phyloP scores from a whole-genome alignment of 352 stramenopile genomes.

The Globisporangium cylindrosporum region DNA sequence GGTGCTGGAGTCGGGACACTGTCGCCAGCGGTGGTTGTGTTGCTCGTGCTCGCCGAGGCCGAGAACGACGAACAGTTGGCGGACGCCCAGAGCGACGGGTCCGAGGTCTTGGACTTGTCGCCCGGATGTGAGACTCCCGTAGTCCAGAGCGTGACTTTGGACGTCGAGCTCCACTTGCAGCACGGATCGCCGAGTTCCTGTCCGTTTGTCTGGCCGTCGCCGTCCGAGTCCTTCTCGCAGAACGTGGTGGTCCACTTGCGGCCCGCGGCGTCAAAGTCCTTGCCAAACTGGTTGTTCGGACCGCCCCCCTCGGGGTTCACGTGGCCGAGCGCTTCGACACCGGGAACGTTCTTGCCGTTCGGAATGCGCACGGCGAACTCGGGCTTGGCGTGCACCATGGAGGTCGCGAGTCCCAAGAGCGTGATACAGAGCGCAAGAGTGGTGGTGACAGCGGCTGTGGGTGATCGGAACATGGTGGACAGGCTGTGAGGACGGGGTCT shows the following conservation, averaged over 20 bases:
- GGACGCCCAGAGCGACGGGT: slow-evolving; percentile 24
- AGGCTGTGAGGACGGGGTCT: too few species aligned
- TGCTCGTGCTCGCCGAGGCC: background rate
- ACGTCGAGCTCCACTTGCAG: slow-evolving; percentile 26
- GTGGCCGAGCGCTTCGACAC: slow-evolving; percentile 33
- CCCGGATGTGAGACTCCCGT: slow-evolving; percentile 29
- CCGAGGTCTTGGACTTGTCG: slow-evolving; percentile 20
- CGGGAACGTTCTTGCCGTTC: slow-evolving; percentile 37
- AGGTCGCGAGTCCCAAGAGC: background rate
- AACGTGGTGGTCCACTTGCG: slow-evolving; percentile 34
- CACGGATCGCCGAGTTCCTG: slow-evolving; percentile 60
- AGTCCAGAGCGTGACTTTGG: slow-evolving; percentile 14
- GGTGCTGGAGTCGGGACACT: background rate
- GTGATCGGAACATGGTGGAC: too few species aligned
- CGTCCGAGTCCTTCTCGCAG: slow-evolving; percentile 34
- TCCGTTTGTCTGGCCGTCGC: slow-evolving; percentile 54
- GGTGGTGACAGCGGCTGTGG: background rate
- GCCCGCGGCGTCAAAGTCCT: slow-evolving; percentile 31
- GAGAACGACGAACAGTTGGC: slow-evolving; percentile 4
- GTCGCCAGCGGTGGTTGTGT: background rate
- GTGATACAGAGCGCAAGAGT: background rate
- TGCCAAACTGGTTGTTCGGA: slow-evolving; percentile 32
- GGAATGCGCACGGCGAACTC: slow-evolving; percentile 24
- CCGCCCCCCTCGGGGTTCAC: slow-evolving; percentile 19
- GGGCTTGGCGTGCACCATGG: background rate